phyloP scores from a whole-genome alignment of 2,329 filamentous ascomycete genomes.

The Microcyclospora pomicola region DNA sequence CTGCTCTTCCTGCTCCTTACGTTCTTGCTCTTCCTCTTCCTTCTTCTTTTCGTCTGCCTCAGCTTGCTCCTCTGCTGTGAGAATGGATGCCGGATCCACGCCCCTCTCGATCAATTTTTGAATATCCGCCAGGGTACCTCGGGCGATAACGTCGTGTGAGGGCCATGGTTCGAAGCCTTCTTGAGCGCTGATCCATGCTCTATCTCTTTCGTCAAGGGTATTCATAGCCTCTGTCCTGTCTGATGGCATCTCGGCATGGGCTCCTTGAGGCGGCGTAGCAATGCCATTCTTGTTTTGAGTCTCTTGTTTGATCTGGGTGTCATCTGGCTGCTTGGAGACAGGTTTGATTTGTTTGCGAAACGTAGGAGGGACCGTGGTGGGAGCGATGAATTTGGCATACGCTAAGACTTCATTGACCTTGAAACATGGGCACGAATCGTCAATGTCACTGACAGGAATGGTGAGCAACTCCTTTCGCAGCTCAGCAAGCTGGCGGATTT shows the following conservation, averaged over 20 bases:
- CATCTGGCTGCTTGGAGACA: slow-evolving; percentile 4
- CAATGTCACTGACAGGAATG: slow-evolving; percentile 40
- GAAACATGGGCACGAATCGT: slow-evolving; percentile 36
- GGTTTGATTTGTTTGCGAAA: slow-evolving; percentile 18
- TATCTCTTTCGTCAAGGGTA: slow-evolving; percentile 23
- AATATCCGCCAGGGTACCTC: slow-evolving; percentile 48
- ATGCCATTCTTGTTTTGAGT: slow-evolving; percentile 20
- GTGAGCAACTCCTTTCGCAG: slow-evolving; percentile 59
- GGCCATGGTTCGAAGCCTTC: slow-evolving; percentile 64
- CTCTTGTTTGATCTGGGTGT: slow-evolving; percentile 2
- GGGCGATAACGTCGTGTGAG: slow-evolving; percentile 51
- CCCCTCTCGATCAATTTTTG: slow-evolving; percentile 50
- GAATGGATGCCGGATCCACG: slow-evolving; percentile 40
- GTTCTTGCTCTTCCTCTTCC: slow-evolving; percentile 28
- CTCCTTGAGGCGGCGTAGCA: slow-evolving; percentile 14
- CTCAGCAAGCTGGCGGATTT: slow-evolving; percentile 53
- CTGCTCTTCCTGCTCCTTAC: slow-evolving; percentile 18
- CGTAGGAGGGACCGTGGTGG: slow-evolving; percentile 60
- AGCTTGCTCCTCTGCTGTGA: slow-evolving; percentile 31
- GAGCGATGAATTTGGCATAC: slow-evolving; percentile 68
- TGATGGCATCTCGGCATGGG: too few relatives aligned
- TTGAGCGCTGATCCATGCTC: slow-evolving; percentile 24
- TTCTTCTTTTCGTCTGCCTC: slow-evolving; percentile 21
- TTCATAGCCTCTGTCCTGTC: slow-evolving; percentile 17
- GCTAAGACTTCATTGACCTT: slow-evolving; percentile 59